Conservation (phyloP, 148 eudicot genomes). For the Silene latifolia region DNA sequence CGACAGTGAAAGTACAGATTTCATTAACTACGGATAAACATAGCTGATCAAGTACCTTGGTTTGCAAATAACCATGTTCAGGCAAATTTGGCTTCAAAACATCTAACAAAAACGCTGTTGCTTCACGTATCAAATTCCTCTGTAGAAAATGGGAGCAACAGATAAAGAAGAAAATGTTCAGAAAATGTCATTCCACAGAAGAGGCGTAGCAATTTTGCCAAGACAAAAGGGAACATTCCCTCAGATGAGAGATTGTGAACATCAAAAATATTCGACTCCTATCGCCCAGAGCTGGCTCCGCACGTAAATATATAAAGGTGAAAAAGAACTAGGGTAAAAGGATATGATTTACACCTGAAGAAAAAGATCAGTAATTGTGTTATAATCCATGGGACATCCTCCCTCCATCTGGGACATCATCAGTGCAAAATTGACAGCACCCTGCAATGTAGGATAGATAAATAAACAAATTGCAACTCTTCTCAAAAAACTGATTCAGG, state of each 20-base stretch:
- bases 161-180: not conserved
- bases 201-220: not conserved
- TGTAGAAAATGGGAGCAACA: conserved; percentile 25
- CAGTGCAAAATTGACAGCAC: conserved; percentile 36
- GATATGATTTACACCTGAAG: conserved; percentile 51
- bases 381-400: conserved; percentile 86
- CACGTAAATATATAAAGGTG: not conserved
- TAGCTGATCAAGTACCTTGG: conserved; percentile 47
- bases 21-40: not conserved
- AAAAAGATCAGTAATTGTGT: conserved; percentile 88
- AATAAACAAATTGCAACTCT: conserved; percentile 2
- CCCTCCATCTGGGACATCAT: conserved; percentile 99
- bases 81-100: conserved; percentile 89
- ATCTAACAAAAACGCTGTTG: conserved; percentile 86
- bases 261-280: not conserved
- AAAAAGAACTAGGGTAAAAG: not conserved
- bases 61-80: conserved; percentile 78
- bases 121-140: conserved; percentile 97
- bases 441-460: conserved; percentile 19
- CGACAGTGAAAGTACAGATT: conserved; percentile 3
- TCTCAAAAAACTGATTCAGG: not conserved
- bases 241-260: not conserved
- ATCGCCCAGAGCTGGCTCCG: not conserved
- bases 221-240: not conserved
- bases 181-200: not conserved